Conservation (phyloP, 192 early-diverging fungal genomes). For the Umbelopsis ramanniana region DNA sequence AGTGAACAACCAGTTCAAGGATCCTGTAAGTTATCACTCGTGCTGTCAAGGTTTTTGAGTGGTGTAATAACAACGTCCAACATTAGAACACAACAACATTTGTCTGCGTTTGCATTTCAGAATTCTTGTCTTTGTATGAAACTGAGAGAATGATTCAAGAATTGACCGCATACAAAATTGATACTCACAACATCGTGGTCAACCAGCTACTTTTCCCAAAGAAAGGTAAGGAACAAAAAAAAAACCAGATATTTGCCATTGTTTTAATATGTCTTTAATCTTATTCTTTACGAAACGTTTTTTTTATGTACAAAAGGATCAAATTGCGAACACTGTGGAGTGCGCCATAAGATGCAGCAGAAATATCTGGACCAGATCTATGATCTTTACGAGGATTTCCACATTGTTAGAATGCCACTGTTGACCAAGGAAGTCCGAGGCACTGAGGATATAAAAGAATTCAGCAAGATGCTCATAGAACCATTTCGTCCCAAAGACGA, state of each 20-base stretch:
- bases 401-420: conserved; percentile 91
- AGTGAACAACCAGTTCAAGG: conserved; percentile 99
- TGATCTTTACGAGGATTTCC: conserved; percentile 99
- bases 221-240: conserved; percentile 55
- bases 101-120: conserved; percentile 98
- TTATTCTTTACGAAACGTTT: not conserved
- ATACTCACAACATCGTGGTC: conserved; percentile 99
- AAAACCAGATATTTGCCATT: not conserved
- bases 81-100: conserved; percentile 94
- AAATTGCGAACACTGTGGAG: conserved; percentile 87
- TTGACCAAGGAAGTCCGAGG: conserved; percentile 97
- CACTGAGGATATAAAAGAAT: conserved; percentile 88
- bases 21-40: conserved; percentile 68
- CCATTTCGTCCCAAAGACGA: conserved; percentile 49
- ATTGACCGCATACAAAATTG: conserved; percentile 95
- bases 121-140: conserved; percentile 99
- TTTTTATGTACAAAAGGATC: conserved; percentile 56
- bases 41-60: not conserved
- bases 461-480: conserved; percentile 90
- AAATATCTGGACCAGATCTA: conserved; percentile 99
- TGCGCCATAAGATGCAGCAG: conserved; percentile 97
- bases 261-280: conserved; percentile 4
- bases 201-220: conserved; percentile 98
- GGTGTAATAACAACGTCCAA: not conserved
- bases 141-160: conserved; percentile 99